Base-by-base conservation (phyloP, 2,329 filamentous ascomycete species). In the Aulographum hederae region DNA sequence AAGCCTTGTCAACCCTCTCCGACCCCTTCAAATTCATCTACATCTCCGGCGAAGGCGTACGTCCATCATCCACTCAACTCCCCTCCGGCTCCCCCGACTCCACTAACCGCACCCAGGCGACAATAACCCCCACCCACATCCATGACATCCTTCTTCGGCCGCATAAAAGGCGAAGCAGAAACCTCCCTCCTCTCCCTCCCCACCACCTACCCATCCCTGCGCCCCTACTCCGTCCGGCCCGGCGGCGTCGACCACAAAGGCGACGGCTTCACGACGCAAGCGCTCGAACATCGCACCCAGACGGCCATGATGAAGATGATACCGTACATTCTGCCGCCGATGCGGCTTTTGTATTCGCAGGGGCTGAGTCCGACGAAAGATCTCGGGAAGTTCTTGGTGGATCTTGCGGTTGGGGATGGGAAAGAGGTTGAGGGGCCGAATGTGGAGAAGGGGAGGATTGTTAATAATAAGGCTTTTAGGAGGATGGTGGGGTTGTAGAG, bases 81-180 rank as follows among this genome's bases (percentile, higher is more conserved):
- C 66, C 73, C 0, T 48, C 63, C 13, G 51, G 68, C 28, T 82
- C 69, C 43, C 34, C n/a, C n/a, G n/a, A n/a, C n/a, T n/a, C n/a
- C n/a, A n/a, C n/a, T n/a, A n/a, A n/a, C n/a, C n/a, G n/a, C n/a
- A n/a, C n/a, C n/a, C n/a, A n/a, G n/a, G n/a, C n/a, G n/a, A n/a
- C n/a, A n/a, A n/a, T n/a, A n/a, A n/a, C n/a, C n/a, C n/a, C n/a
- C n/a, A n/a, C n/a, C n/a, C n/a, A n/a, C n/a, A n/a, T n/a, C n/a
- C n/a, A n/a, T n/a, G n/a, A n/a, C n/a, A n/a, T n/a, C n/a, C n/a
- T n/a, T n/a, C n/a, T n/a, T n/a, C n/a, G n/a, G n/a, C n/a, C n/a
- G n/a, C n/a, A n/a, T n/a, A n/a, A 84, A 85, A 48, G 78, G 78
- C 10, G 60, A 70, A 45, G 65, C 68, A 0, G 78, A 85, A 50